Conservation (phyloP, 305 asterid species). For the Fraxinus floribunda region DNA sequence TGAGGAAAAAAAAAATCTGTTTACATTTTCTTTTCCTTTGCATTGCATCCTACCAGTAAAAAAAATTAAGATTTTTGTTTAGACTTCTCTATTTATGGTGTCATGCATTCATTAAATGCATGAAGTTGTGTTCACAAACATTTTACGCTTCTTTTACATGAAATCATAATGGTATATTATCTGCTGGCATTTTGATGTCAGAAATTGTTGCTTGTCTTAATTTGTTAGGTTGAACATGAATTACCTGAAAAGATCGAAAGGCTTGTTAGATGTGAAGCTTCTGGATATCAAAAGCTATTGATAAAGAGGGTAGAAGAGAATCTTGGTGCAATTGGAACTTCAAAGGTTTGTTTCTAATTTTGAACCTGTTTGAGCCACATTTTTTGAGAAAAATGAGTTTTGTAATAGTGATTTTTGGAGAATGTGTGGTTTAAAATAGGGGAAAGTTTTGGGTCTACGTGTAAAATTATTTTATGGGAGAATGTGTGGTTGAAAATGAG, state of each 20-base stretch:
- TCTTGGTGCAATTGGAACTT: slow-evolving; percentile 90
- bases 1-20: background rate
- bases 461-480: no score
- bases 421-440: no score
- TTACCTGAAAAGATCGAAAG: slow-evolving; percentile 96
- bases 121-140: slow-evolving; percentile 9
- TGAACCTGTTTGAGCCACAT: background rate
- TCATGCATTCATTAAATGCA: slow-evolving; percentile 12
- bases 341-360: slow-evolving; percentile 60
- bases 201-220: slow-evolving; percentile 22
- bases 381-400: background rate
- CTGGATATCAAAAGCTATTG: slow-evolving; percentile 87
- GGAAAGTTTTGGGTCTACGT: no score
- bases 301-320: slow-evolving; percentile 97
- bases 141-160: background rate
- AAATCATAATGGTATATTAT: background rate
- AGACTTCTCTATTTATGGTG: slow-evolving; percentile 17
- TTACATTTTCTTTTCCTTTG: background rate
- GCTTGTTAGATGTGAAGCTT: slow-evolving; percentile 95
- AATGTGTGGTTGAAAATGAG: no score
- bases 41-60: background rate
- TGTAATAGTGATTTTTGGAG: no score
- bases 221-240: slow-evolving; percentile 78
- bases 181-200: slow-evolving; percentile 15
- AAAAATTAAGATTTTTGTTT: background rate